Evolutionary conservation across 1,284 basidiomycete species (phyloP), one percentile per base, ranked within the genome.

Genomic region (Ustilago tritici): DNA sequence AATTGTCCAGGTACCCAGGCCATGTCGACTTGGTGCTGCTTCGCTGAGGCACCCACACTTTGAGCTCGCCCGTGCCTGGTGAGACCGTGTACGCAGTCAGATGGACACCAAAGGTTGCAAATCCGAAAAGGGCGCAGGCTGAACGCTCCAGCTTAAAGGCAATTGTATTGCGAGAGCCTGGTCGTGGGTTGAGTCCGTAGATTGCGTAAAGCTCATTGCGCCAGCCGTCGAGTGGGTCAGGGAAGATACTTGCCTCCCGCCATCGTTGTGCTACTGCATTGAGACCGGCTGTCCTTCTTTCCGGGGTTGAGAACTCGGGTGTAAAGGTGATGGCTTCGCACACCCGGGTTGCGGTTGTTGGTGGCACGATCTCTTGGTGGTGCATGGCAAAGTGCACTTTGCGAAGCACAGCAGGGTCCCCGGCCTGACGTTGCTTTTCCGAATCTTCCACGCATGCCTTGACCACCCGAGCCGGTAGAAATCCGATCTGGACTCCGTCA

Each of bases 101-200:
- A 85, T 96, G 94, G 7, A 94, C 92, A 0, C 95, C 89, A 82
- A 93, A 96, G 0, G 95, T 98, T 0, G 94, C 90, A 10, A 96
- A 87, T 2, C 96, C 95, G 81, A 98, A 98, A 43, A 98, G 87
- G 0, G 93, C 90, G 81, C 93, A 93, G 0, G 94, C 94, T 1
- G 93, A 89, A 59, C 96, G 90, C 86, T 99, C 96, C 88, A 98
- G 90, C 82, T 91, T 90, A 85, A 98, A 97, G 5, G 90, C 92
- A 65, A 90, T 91, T 14, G 50, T 19, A 49, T 69, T 65, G 28
- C 65, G 74, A 0, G 66, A 36, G 4, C 62, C 65, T 5, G 70
- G 67, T 23, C 19, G 55, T 28, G 70, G 59, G 35, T 71, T 71
- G 38, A 62, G 56, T 1, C 76, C 82, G 58, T 84, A 85, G 47